Conservation (phyloP, 768 basidiomycete genomes). For the Thelephora aurantiotincta region DNA sequence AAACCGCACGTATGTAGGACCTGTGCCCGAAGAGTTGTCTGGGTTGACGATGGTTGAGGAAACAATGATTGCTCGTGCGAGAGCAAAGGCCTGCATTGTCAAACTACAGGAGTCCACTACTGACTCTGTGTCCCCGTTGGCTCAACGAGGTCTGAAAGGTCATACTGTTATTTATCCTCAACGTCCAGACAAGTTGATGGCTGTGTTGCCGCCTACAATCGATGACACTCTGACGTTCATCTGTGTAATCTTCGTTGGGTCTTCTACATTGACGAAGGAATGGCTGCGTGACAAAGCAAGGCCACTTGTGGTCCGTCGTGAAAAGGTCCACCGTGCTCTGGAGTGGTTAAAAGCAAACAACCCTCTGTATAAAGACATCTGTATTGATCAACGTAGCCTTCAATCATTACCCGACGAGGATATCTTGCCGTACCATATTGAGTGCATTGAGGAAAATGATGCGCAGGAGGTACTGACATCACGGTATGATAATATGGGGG, state of each 20-base stretch:
- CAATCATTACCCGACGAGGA: no score
- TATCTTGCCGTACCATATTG: no score
- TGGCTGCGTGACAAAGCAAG: slow-evolving; percentile 22
- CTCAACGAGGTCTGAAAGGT: slow-evolving; percentile 22
- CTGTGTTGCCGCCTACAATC: slow-evolving; percentile 21
- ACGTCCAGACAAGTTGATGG: slow-evolving; percentile 13
- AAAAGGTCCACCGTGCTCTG: slow-evolving; percentile 20
- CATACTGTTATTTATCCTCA: slow-evolving; percentile 29
- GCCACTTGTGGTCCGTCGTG: slow-evolving; percentile 18
- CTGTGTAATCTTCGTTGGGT: slow-evolving; percentile 27
- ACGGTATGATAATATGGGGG: no score
- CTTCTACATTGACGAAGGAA: slow-evolving; percentile 11
- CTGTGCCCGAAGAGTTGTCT: no score
- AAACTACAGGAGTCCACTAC: neutral
- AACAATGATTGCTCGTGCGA: neutral
- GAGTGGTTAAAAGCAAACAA: slow-evolving; percentile 25
- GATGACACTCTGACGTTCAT: slow-evolving; percentile 21
- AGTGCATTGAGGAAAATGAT: no score
- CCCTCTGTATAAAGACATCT: slow-evolving; percentile 18
- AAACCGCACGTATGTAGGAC: no score
- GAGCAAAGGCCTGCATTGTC: neutral
- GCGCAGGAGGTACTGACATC: no score
- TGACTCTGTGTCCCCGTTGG: neutral
- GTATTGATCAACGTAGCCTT: slow-evolving; percentile 11
- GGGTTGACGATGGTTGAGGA: neutral